phyloP scores from a whole-genome alignment of 169 alveolate genomes.

The Cryptosporidium meleagridis region DNA sequence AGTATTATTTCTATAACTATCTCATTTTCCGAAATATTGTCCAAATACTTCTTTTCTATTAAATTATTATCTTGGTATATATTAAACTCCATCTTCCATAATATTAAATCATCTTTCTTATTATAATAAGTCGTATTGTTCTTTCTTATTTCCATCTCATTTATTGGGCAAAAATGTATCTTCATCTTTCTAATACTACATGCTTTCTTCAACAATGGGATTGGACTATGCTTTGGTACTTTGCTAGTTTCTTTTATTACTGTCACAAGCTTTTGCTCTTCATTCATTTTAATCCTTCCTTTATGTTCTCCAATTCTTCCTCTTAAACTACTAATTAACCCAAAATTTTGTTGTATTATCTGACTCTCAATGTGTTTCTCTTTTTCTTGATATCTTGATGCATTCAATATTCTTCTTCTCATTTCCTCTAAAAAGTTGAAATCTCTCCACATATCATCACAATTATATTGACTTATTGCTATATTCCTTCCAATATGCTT shows the following conservation, averaged over 20 bases:
- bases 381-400: neutral
- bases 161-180: slow-evolving; percentile 56
- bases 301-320: neutral
- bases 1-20: neutral
- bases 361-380: neutral
- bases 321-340: neutral
- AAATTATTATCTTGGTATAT: neutral
- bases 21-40: slow-evolving; percentile 25
- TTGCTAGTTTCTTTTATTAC: slow-evolving; percentile 16
- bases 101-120: slow-evolving; percentile 28
- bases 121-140: slow-evolving; percentile 48
- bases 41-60: neutral
- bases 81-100: slow-evolving; percentile 48
- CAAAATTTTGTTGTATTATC: neutral
- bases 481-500: slow-evolving; percentile 23
- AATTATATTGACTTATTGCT: slow-evolving; percentile 26
- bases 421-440: slow-evolving; percentile 34
- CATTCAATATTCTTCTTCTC: slow-evolving; percentile 9
- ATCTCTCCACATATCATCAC: slow-evolving; percentile 24
- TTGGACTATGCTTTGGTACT: slow-evolving; percentile 7
- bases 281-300: neutral
- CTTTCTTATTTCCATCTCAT: slow-evolving; percentile 60
- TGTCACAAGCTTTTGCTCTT: neutral
- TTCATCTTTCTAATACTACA: slow-evolving; percentile 39
- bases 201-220: slow-evolving; percentile 49